Percentiles rank a stretch among this genome's conserved stretches.
Evolutionary conservation across 345 rosid genomes (phyloP).

Genomic region (Eucalyptus albens): DNA sequence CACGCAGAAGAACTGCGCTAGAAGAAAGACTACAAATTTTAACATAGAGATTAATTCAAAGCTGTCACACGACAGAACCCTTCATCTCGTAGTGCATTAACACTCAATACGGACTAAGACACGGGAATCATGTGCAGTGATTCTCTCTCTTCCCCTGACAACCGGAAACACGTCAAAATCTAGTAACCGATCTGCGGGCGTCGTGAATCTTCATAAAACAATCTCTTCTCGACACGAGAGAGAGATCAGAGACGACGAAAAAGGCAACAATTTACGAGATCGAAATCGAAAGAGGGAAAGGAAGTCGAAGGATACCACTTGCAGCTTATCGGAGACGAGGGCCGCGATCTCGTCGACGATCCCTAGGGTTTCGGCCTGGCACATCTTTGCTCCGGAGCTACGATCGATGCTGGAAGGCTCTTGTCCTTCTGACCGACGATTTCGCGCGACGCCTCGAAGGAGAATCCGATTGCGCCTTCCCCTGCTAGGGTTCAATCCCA

Average conservation of each 20-base stretch:
- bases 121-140: neutral
- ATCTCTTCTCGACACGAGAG: neutral
- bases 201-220: neutral
- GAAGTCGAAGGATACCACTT: constrained; percentile 40
- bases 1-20: neutral
- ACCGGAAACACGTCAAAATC: neutral
- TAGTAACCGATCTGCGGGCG: neutral
- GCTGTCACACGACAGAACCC: neutral
- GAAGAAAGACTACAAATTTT: no score
- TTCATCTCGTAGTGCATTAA: neutral
- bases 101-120: neutral
- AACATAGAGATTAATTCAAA: neutral
- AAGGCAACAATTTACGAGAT: neutral
- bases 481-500: neutral
- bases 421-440: neutral
- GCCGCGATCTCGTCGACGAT: constrained; percentile 58
- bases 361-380: constrained; percentile 58
- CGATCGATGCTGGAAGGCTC: neutral
- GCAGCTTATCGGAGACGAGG: constrained; percentile 68
- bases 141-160: neutral
- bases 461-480: neutral
- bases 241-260: neutral
- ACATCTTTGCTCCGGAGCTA: constrained; percentile 3
- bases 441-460: neutral
- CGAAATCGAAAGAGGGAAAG: neutral